These are phyloP conservation scores for Phycomyces nitens DNA, from an alignment of 192 early-diverging fungal species.

Conservation along the genomic window DNA sequence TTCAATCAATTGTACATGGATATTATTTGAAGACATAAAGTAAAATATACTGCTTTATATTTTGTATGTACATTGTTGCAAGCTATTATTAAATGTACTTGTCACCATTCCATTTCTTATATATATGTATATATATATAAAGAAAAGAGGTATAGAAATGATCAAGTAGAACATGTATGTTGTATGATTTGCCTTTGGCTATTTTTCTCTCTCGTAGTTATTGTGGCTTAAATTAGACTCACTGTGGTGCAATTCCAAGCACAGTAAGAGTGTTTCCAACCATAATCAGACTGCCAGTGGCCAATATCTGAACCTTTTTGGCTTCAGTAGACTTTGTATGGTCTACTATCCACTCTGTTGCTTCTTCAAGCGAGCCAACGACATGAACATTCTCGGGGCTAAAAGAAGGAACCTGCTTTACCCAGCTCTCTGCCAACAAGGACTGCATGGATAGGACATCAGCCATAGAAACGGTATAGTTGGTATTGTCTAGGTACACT, in stretches of 20 bases:
- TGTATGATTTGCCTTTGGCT: too few species aligned
- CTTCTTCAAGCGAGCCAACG: constrained; percentile 59
- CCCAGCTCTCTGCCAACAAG: constrained; percentile 57
- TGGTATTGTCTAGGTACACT: constrained; percentile 57
- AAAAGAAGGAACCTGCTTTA: constrained; percentile 27
- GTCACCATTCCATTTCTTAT: too few species aligned
- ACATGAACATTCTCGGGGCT: constrained; percentile 31
- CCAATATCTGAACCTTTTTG: constrained; percentile 60
- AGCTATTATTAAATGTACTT: too few species aligned
- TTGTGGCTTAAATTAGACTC: neutral
- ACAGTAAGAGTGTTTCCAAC: constrained; percentile 81
- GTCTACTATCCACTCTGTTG: constrained; percentile 51
- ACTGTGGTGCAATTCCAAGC: constrained; percentile 47
- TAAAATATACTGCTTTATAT: too few species aligned
- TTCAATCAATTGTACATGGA: too few species aligned
- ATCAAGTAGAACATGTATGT: too few species aligned
- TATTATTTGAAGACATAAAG: too few species aligned
- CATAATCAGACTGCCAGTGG: constrained; percentile 91
- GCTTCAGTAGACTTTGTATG: neutral
- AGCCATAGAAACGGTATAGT: constrained; percentile 64
- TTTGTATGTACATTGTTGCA: too few species aligned
- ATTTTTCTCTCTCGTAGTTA: too few species aligned
- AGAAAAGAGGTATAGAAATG: too few species aligned
- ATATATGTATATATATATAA: too few species aligned
- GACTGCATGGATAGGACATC: constrained; percentile 59